Conservation (phyloP, 2,329 filamentous ascomycete genomes). For the Aspergillus pseudotamarii region DNA sequence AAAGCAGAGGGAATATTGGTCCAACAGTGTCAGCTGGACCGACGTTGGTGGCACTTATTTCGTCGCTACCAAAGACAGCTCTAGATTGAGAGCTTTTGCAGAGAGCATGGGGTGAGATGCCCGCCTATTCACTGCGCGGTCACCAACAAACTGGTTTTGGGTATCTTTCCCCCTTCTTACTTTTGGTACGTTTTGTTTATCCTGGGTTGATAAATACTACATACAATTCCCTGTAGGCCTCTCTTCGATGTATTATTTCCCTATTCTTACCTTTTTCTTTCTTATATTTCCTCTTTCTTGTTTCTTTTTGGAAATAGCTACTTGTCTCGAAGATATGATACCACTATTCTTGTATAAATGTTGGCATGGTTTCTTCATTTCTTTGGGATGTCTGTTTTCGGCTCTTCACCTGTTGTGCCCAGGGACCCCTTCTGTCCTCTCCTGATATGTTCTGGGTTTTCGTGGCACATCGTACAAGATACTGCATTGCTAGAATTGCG, state of each 20-base stretch:
- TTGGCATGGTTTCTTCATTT: conserved; percentile 6
- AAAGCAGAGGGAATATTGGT: conserved; percentile 70
- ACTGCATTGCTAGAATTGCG: not conserved
- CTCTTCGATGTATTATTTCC: not conserved
- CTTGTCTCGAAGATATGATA: conserved; percentile 18
- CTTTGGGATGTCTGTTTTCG: not conserved
- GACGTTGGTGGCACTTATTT: conserved; percentile 82
- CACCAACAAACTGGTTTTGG: not conserved
- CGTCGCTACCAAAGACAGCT: conserved; percentile 76
- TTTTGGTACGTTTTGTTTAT: conserved; percentile 2
- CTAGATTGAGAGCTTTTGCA: conserved; percentile 54
- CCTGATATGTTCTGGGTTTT: not conserved
- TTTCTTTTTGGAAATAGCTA: conserved; percentile 11
- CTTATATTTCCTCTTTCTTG: not conserved
- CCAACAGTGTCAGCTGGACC: conserved; percentile 83
- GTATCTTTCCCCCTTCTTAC: not conserved
- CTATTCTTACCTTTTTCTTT: not conserved
- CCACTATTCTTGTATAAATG: conserved; percentile 18
- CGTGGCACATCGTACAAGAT: not conserved
- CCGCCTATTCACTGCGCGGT: not conserved
- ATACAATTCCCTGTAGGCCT: not conserved
- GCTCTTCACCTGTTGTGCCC: conserved; percentile 7
- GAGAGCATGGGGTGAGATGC: conserved; percentile 36
- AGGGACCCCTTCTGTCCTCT: conserved; percentile 1
- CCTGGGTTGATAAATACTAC: conserved; percentile 6